Evolutionary conservation across 2,329 filamentous ascomycete genomes (phyloP).

Genomic region (Colletotrichum costaricense): DNA sequence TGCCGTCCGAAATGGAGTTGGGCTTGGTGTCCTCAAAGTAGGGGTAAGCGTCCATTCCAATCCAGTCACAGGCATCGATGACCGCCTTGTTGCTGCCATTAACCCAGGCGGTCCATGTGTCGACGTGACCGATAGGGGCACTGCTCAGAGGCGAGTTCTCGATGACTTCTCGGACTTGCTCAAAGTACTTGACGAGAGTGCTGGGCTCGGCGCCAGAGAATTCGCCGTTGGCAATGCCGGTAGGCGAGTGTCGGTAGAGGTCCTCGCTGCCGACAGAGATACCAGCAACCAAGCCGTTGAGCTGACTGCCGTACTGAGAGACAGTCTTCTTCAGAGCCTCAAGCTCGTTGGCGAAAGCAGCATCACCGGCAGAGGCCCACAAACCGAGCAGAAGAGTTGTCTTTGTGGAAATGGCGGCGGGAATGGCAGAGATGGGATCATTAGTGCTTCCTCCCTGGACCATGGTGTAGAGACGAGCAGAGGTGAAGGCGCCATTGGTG

Average conservation of each 20-base stretch:
- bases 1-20: slow-evolving; percentile 74
- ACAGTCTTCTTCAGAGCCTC: slow-evolving; percentile 78
- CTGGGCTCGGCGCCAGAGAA: slow-evolving; percentile 72
- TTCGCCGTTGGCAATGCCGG: slow-evolving; percentile 71
- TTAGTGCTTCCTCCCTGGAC: slow-evolving; percentile 75
- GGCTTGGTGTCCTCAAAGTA: slow-evolving; percentile 80
- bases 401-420: slow-evolving; percentile 83
- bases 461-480: slow-evolving; percentile 81
- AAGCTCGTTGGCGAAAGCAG: slow-evolving; percentile 77
- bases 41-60: slow-evolving; percentile 87
- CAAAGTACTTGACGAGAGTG: slow-evolving; percentile 76
- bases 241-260: slow-evolving; percentile 82
- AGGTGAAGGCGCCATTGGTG: slow-evolving; percentile 72
- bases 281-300: slow-evolving; percentile 77
- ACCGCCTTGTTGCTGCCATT: slow-evolving; percentile 79
- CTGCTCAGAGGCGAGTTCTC: slow-evolving; percentile 68
- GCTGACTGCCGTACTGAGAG: slow-evolving; percentile 71
- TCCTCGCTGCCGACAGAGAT: slow-evolving; percentile 92
- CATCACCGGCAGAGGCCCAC: slow-evolving; percentile 79
- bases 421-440: slow-evolving; percentile 77
- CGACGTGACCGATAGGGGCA: slow-evolving; percentile 82
- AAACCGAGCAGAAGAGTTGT: slow-evolving; percentile 85
- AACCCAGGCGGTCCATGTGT: slow-evolving; percentile 86
- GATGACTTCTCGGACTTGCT: slow-evolving; percentile 73
- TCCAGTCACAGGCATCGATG: slow-evolving; percentile 77